Conservation (phyloP, 306 rosid genomes). For the Psophocarpus tetragonolobus region DNA sequence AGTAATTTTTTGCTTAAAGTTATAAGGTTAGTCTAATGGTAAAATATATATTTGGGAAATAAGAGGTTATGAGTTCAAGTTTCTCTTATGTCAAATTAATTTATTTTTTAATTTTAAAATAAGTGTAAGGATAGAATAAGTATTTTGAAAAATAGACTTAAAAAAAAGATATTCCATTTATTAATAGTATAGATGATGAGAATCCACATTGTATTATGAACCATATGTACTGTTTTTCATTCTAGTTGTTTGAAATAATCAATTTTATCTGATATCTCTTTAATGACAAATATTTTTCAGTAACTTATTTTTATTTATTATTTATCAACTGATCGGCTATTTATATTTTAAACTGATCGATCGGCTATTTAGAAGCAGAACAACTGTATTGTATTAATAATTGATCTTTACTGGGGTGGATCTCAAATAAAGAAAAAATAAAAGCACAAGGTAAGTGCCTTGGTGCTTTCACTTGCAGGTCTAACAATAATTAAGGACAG, state of each 20-base stretch:
- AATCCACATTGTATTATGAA: too few species aligned
- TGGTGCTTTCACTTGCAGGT: slow-evolving; percentile 40
- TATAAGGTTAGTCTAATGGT: too few species aligned
- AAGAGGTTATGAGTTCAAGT: too few species aligned
- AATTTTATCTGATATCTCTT: neutral
- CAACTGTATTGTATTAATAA: neutral
- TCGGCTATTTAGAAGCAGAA: slow-evolving; percentile 1
- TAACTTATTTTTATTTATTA: neutral
- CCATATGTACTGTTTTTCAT: neutral
- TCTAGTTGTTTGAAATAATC: neutral
- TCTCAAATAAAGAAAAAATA: neutral
- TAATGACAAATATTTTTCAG: neutral
- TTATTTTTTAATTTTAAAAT: too few species aligned
- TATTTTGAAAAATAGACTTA: too few species aligned
- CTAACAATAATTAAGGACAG: slow-evolving; percentile 46
- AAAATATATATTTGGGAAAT: too few species aligned
- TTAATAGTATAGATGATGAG: too few species aligned
- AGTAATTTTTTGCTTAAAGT: too few species aligned
- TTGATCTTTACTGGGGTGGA: slow-evolving; percentile 4
- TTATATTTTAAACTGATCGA: too few species aligned
- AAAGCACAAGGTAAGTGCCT: slow-evolving; percentile 9
- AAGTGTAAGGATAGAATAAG: too few species aligned
- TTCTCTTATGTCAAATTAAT: too few species aligned
- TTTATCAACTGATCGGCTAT: neutral
- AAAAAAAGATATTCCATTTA: too few species aligned